Base-by-base conservation (phyloP, 345 rosid species). In the Camelina laxa region DNA sequence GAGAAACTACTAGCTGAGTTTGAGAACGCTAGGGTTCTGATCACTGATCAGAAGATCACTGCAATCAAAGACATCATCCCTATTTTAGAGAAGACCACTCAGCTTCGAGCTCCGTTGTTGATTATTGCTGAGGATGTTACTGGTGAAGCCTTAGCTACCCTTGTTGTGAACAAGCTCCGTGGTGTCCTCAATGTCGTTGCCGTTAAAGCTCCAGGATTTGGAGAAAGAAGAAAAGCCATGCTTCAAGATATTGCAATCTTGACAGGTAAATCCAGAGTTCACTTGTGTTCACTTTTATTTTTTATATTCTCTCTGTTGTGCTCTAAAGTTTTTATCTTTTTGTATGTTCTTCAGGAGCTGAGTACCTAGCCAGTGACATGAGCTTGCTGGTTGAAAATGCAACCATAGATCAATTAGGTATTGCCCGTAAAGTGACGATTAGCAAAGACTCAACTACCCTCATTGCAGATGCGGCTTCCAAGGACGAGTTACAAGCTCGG, bases 161-260 rank as follows among this genome's bases (percentile, higher is more conserved):
- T 95, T 50, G 97, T 94, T 19, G 97, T 94, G 70, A 95, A 95
- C 90, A 95, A 95, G 79, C 83, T 95, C 72, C 85, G 97, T 17
- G 99, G 99, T 54, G 87, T 95, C 27, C 74, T 95, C 24, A 95
- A 92, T 67, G 99, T 95, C 36, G 96, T 92, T 2, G 99, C 98
- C 65, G 85, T 95, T 49, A 92, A 92, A 84, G 97, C 99, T 69
- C 99, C 99, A 8, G 85, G 97, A 67, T 95, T 92, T 73, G 99
- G 99, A 65, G 99, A 95, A 80, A 85, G 99, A 83, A 90, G 99
- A 76, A 95, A 95, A 80, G 96, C 99, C 16, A 54, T 92, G 84
- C 99, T 95, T 70, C 97, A 95, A 62, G 98, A 95, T 69, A 90
- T 95, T 30, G 97, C 99, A 76, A 92, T 92, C 62, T 56, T 95